These are phyloP conservation scores for Parafenestella ontariensis DNA, from an alignment of 2,329 filamentous ascomycete genomes.

Conservation along the genomic window DNA sequence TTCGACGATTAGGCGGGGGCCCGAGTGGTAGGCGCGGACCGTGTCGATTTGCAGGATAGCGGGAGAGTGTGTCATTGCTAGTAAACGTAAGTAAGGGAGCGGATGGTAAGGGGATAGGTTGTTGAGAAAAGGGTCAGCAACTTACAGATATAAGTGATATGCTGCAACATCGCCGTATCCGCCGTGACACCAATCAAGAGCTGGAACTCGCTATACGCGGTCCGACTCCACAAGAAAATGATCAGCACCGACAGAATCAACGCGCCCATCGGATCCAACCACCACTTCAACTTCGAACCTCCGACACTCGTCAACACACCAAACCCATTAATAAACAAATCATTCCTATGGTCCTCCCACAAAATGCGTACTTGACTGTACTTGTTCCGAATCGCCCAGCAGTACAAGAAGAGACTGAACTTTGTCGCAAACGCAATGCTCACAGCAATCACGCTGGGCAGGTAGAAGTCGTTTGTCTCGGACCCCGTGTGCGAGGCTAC, in stretches of 20 bases:
- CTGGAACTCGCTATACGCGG: conserved; percentile 88
- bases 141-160: conserved; percentile 89
- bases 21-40: conserved; percentile 90
- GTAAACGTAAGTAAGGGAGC: background rate
- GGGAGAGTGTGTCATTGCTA: conserved; percentile 83
- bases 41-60: conserved; percentile 87
- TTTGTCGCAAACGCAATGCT: conserved; percentile 85
- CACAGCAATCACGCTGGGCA: conserved; percentile 86
- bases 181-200: conserved; percentile 89
- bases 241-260: conserved; percentile 83
- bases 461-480: conserved; percentile 69
- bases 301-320: conserved; percentile 91
- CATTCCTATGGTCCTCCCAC: conserved; percentile 97
- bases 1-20: conserved; percentile 88
- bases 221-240: conserved; percentile 79
- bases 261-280: conserved; percentile 92
- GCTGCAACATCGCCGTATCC: conserved; percentile 83
- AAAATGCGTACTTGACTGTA: conserved; percentile 92
- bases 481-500: conserved; percentile 60
- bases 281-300: conserved; percentile 88
- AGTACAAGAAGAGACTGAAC: conserved; percentile 84
- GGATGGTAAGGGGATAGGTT: background rate
- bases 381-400: conserved; percentile 86
- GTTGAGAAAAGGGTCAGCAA: conserved; percentile 27
- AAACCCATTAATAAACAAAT: conserved; percentile 94